phyloP scores from a whole-genome alignment of 495 filamentous ascomycete genomes.

The Tuber indicum region DNA sequence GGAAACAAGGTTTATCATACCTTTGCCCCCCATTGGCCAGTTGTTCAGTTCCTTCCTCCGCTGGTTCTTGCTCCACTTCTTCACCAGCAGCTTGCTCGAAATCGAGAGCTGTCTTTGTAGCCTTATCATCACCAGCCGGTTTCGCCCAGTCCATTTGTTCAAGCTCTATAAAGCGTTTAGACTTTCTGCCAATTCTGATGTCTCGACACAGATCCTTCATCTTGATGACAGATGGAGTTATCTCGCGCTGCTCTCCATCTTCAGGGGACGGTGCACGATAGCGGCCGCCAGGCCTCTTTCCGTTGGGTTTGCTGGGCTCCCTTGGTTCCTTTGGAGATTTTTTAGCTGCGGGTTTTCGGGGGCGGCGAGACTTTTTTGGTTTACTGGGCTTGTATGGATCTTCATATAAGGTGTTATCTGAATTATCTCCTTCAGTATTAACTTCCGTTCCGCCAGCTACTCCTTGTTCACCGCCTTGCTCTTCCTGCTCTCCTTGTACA shows the following conservation, averaged over 20 bases:
- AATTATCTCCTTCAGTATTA: constrained; percentile 11
- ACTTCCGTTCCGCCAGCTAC: constrained; percentile 20
- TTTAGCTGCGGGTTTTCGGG: constrained; percentile 17
- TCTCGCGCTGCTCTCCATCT: constrained; percentile 63
- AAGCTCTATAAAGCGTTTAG: constrained; percentile 58
- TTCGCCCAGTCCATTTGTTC: constrained; percentile 42
- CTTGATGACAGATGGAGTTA: constrained; percentile 61
- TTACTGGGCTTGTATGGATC: constrained; percentile 32
- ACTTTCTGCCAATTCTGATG: constrained; percentile 69
- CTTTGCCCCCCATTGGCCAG: constrained; percentile 19
- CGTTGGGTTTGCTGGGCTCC: constrained; percentile 23
- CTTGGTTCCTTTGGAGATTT: constrained; percentile 28
- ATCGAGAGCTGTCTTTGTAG: constrained; percentile 18
- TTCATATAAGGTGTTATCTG: constrained; percentile 37
- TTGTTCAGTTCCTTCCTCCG: constrained; percentile 27
- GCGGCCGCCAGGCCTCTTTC: constrained; percentile 38
- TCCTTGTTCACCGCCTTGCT: constrained; percentile 41
- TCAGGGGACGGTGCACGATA: constrained; percentile 63
- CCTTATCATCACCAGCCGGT: constrained; percentile 19
- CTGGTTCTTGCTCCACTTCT: constrained; percentile 25
- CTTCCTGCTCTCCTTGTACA: constrained; percentile 25
- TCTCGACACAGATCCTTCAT: constrained; percentile 82
- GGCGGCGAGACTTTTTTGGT: constrained; percentile 38
- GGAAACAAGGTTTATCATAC: constrained; percentile 24
- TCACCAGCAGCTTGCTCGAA: constrained; percentile 16